Evolutionary conservation across 2,329 filamentous ascomycete genomes (phyloP), one percentile per base, ranked within the genome.

Genomic region (Colletotrichum camelliae): DNA sequence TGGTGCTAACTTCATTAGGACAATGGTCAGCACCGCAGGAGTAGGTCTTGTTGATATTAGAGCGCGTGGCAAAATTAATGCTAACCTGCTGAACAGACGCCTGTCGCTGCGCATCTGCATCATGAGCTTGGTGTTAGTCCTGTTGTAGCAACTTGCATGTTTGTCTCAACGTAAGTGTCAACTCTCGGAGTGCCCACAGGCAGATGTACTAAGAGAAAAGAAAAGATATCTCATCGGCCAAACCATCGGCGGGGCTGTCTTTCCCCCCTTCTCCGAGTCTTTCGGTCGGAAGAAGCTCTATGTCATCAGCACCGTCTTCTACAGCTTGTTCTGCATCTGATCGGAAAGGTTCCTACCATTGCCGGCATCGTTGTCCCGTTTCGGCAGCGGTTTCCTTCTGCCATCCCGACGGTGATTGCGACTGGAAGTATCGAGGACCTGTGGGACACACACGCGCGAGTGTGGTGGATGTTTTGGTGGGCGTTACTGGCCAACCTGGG

Each of bases 211-310:
- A 13, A 48, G n/a, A 21, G 1, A 21, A 10, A 48, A 0, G n/a
- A 48, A 21, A 48, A 52, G 43, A 67, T 74, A 74, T 15, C 72
- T 74, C 18, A 21, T 74, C 27, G 72, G 67, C 18, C 72, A 72
- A n/a, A 21, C 35, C 0, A n/a, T 74, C 9, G 72, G 72, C 3
- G 72, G 72, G 1, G 37, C 71, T 5, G 33, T 74, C 18, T 60
- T 74, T 4, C 72, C 72, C 21, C 72, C 72, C 1, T 71, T 35
- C 43, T 67, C 72, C 1, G 72, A 74, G 31, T 71, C 72, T 5
- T 74, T 74, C 37, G 72, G 72, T 21, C 67, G 72, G 9, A 74
- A 74, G 52, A 71, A 61, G 18, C 72, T 71, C 7, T 74, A 74
- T 3, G 37, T 74, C 16, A 7, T 52, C 6, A 72, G 72, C 7